Percentiles rank a stretch among this genome's conserved stretches.
These are phyloP conservation scores for Pleurotus tuber-regium DNA, from an alignment of 768 basidiomycete species.

Conservation along the genomic window DNA sequence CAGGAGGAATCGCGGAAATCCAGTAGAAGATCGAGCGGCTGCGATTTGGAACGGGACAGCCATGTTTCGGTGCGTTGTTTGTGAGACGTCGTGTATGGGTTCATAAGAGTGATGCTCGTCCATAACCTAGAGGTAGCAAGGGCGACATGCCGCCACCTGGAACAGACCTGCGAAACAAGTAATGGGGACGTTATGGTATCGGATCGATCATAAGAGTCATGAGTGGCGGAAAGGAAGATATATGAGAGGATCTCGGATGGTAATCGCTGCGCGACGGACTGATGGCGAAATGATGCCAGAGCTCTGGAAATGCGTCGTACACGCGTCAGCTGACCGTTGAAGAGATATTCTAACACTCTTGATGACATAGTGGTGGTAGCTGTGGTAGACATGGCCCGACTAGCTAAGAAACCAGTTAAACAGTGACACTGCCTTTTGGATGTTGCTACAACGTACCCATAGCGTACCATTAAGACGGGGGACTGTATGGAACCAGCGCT, in stretches of 20 bases:
- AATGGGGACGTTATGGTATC: conserved; percentile 27
- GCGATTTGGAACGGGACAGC: conserved; percentile 41
- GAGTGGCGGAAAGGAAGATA: conserved; percentile 30
- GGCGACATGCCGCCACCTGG: conserved; percentile 47
- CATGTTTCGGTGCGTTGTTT: conserved; percentile 33
- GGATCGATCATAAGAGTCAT: conserved; percentile 22
- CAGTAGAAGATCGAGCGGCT: conserved; percentile 49
- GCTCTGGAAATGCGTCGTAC: conserved; percentile 19
- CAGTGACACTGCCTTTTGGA: too few relatives aligned
- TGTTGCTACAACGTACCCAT: neutral
- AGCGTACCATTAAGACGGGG: conserved; percentile 9
- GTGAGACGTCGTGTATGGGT: conserved; percentile 38
- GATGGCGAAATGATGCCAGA: conserved; percentile 9
- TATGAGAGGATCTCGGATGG: conserved; percentile 36
- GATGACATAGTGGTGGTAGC: neutral
- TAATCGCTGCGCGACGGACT: conserved; percentile 18
- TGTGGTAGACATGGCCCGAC: neutral
- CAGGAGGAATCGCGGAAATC: conserved; percentile 59
- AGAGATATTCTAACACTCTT: conserved; percentile 6
- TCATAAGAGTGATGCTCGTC: conserved; percentile 45
- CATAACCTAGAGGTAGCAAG: conserved; percentile 46
- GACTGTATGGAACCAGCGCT: too few relatives aligned
- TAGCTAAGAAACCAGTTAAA: neutral
- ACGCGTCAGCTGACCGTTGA: conserved; percentile 16
- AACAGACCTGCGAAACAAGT: conserved; percentile 46